Evolutionary conservation across 2,329 filamentous ascomycete species (phyloP).

Genomic region (Diaporthe longicolla): DNA sequence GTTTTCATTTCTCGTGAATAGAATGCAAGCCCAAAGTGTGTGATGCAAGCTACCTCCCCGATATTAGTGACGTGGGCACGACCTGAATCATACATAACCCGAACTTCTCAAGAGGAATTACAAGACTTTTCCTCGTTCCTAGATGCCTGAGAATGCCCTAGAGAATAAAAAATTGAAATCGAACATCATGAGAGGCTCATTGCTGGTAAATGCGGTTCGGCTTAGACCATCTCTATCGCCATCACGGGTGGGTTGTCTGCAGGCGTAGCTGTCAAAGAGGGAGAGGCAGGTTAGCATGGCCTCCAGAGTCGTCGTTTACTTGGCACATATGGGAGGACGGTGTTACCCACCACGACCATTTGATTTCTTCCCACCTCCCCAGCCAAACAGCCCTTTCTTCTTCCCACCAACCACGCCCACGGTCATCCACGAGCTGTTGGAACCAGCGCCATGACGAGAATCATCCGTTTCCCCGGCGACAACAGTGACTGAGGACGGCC

Average conservation of each 20-base stretch:
- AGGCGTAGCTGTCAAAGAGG: not conserved
- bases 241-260: constrained; percentile 34
- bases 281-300: constrained; percentile 9
- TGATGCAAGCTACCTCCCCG: not conserved
- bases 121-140: not conserved
- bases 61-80: not conserved
- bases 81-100: not conserved
- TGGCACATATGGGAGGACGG: too few relatives aligned
- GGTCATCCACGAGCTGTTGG: not conserved
- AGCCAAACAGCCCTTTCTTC: constrained; percentile 37
- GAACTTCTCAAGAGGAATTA: not conserved
- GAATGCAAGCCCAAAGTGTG: not conserved
- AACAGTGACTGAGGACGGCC: constrained; percentile 20
- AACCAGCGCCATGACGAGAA: not conserved
- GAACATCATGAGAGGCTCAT: too few relatives aligned
- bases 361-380: constrained; percentile 32
- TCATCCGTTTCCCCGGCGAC: constrained; percentile 2
- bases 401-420: not conserved
- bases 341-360: constrained; percentile 29
- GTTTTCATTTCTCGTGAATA: not conserved
- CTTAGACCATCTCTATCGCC: constrained; percentile 42
- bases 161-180: not conserved
- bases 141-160: not conserved
- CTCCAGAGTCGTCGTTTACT: not conserved
- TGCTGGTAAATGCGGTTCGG: too few relatives aligned